Conservation (phyloP, 768 basidiomycete species). For the Mycena floridula region DNA sequence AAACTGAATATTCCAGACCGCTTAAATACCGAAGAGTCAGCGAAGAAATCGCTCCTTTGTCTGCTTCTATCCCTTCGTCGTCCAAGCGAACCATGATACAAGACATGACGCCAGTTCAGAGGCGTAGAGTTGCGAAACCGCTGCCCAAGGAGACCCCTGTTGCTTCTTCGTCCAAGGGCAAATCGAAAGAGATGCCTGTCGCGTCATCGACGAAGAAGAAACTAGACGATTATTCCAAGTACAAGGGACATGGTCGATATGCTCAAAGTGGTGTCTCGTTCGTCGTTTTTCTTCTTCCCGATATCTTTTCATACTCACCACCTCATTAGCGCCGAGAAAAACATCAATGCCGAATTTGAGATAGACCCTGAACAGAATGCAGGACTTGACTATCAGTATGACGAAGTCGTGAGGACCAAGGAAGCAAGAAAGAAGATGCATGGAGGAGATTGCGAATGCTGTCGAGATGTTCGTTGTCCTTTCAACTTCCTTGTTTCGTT, state of each 20-base stretch:
- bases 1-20: too few relatives aligned
- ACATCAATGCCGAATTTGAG: constrained; percentile 60
- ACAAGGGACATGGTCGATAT: constrained; percentile 59
- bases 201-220: constrained; percentile 14
- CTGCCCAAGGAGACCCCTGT: not conserved
- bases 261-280: constrained; percentile 30
- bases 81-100: not conserved
- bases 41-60: not conserved
- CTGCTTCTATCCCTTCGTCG: too few relatives aligned
- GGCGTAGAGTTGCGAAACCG: not conserved
- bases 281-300: too few relatives aligned
- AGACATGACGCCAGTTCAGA: not conserved
- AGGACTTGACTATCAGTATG: constrained; percentile 62
- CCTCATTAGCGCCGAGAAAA: constrained; percentile 26
- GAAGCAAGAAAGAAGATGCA: constrained; percentile 60
- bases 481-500: constrained; percentile 4
- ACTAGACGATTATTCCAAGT: constrained; percentile 35
- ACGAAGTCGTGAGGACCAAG: constrained; percentile 68
- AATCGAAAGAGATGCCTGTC: not conserved
- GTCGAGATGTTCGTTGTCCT: constrained; percentile 51
- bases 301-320: too few relatives aligned
- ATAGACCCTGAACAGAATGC: constrained; percentile 63
- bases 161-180: not conserved
- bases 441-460: constrained; percentile 79
- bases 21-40: constrained; percentile 1